Percentiles rank a stretch among this genome's conserved stretches.
These are phyloP conservation scores for Jamesozyma gamospora DNA, from an alignment of 805 yeast species.

Conservation along the genomic window DNA sequence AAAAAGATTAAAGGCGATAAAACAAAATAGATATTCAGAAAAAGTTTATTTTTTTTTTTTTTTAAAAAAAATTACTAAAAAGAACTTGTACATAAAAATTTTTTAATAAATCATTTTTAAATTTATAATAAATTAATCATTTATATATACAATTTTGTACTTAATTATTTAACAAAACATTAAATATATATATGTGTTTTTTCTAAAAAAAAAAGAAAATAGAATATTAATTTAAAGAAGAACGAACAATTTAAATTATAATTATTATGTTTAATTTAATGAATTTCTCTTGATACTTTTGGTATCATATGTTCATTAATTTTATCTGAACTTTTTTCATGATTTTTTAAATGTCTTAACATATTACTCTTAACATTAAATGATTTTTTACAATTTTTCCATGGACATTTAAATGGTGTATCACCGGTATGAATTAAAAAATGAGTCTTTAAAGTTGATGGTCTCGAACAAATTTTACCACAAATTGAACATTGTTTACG, in stretches of 20 bases:
- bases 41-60: not conserved
- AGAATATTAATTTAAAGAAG: too few relatives aligned
- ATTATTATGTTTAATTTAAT: not conserved
- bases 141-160: too few relatives aligned
- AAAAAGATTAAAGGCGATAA: slow-evolving; percentile 34
- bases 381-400: slow-evolving; percentile 55
- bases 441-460: slow-evolving; percentile 75
- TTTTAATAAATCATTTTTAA: too few relatives aligned
- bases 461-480: slow-evolving; percentile 68
- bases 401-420: slow-evolving; percentile 55
- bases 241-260: too few relatives aligned
- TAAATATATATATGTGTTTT: too few relatives aligned
- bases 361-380: slow-evolving; percentile 75
- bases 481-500: slow-evolving; percentile 45
- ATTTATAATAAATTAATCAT: too few relatives aligned
- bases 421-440: slow-evolving; percentile 75
- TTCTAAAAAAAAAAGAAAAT: too few relatives aligned
- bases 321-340: slow-evolving; percentile 29
- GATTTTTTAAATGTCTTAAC: slow-evolving; percentile 69
- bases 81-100: not conserved
- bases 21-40: not conserved
- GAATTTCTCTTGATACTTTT: not conserved
- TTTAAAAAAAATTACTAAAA: not conserved
- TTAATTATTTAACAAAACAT: too few relatives aligned
- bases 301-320: not conserved